Base-by-base conservation (phyloP, 225 moss, liverwort and hornwort genomes). In the Bryoerythrophyllum caledonicum region DNA sequence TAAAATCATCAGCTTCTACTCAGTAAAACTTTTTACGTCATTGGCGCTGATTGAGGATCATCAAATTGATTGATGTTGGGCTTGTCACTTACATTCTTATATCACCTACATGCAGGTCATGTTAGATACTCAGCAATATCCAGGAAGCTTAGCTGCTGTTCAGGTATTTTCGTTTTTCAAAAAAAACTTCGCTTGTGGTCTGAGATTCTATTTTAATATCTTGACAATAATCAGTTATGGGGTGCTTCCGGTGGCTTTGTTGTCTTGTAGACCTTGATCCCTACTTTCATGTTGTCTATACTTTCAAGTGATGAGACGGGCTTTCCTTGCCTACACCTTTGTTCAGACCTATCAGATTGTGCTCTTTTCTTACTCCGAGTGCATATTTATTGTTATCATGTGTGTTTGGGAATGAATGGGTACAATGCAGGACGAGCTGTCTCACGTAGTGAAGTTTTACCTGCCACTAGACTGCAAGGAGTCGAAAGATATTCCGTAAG, bases 91-190 rank as follows among this genome's bases (percentile, higher is more conserved):
- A 14, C 40, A 41, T 41, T 55, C 40, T 40, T 21, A n/a, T 26
- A 16, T 56, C 55, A 61, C 61, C 28, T 56, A 30, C 49, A 38
- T 82, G 81, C 83, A 95, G 95, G 91, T 96, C 55, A 85, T 86
- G 62, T 70, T 96, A 56, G 96, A 93, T 72, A 86, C 90, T 26
- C 86, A 90, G 77, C 87, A 86, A 67, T 85, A 87, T 57, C 87
- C 89, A 53, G 93, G 91, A 58, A 86, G 91, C 75, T 72, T 87
- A 80, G 72, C 87, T 25, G 84, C 87, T 60, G 87, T 85, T 78
- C 84, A 87, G 87, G 87, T 87, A 58, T 55, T 75, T 74, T 43
- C 14, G 16, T 37, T 77, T 63, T 73, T 34, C 7, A 20, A 34
- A n/a, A n/a, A 38, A 23, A 7, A 27, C 52, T 41, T 19, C 64